These are phyloP conservation scores for Trichoderma sp. DNA, from an alignment of 2,329 filamentous ascomycete genomes.

Conservation along the genomic window DNA sequence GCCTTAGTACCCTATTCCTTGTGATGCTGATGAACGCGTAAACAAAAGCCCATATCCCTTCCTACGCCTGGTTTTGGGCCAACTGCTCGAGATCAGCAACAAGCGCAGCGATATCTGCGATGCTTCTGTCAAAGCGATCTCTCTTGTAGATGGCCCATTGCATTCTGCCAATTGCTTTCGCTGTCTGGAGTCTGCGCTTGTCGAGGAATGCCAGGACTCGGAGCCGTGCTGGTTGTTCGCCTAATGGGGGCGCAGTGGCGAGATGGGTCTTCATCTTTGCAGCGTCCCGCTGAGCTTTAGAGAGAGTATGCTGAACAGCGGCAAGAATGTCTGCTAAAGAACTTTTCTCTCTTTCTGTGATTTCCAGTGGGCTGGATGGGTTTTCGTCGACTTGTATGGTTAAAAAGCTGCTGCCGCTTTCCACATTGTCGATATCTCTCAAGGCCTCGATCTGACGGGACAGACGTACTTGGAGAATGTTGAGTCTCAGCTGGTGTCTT, in stretches of 20 bases:
- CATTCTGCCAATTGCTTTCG: not conserved
- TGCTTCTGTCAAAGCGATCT: not conserved
- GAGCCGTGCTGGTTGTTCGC: not conserved
- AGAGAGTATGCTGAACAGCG: not conserved
- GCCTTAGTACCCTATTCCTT: not conserved
- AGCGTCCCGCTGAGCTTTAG: slow-evolving; percentile 4
- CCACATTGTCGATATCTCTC: not conserved
- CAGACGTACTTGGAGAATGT: not conserved
- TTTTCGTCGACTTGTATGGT: not conserved
- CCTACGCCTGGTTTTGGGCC: too few relatives aligned
- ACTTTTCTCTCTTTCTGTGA: not conserved
- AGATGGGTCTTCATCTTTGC: not conserved
- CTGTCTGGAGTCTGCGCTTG: not conserved
- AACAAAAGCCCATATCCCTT: not conserved
- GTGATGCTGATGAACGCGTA: not conserved
- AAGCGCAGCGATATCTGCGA: not conserved
- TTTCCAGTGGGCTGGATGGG: not conserved
- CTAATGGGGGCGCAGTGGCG: not conserved
- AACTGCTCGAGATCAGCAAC: not conserved
- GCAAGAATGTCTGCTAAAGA: not conserved
- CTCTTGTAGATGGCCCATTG: not conserved
- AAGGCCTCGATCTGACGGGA: not conserved
- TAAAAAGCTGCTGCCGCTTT: too few relatives aligned
- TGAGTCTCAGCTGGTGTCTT: slow-evolving; percentile 10
- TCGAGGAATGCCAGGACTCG: not conserved